A percentile compares a stretch with the other conserved stretches of the same genome.
These are phyloP conservation scores for Arthrobotrys entomopaga DNA, from an alignment of 2,329 filamentous ascomycete genomes.

Conservation along the genomic window DNA sequence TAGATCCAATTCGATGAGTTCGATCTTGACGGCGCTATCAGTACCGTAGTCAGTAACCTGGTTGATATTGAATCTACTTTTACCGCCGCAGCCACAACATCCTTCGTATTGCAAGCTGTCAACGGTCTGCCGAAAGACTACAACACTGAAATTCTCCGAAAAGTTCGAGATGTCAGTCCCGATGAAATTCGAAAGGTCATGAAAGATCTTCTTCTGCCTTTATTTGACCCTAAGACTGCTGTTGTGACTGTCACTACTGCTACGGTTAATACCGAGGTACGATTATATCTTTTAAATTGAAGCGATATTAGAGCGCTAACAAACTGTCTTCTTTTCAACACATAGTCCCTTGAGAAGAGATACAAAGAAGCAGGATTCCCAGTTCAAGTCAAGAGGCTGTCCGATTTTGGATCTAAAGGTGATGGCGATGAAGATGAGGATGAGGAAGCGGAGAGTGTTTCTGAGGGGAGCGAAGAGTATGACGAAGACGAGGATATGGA, in stretches of 20 bases:
- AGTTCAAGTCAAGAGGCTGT: constrained; percentile 75
- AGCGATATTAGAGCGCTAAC: too few relatives aligned
- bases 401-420: constrained; percentile 30
- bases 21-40: constrained; percentile 88
- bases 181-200: constrained; percentile 81
- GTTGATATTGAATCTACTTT: constrained; percentile 91
- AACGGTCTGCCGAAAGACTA: constrained; percentile 79
- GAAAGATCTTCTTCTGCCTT: constrained; percentile 77
- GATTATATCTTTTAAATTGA: constrained; percentile 58
- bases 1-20: constrained; percentile 77
- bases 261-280: constrained; percentile 82
- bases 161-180: constrained; percentile 78
- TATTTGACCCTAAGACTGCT: constrained; percentile 81
- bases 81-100: constrained; percentile 80
- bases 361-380: constrained; percentile 82
- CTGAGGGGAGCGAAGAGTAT: constrained; percentile 34
- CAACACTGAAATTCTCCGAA: constrained; percentile 78
- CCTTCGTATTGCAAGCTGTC: constrained; percentile 84
- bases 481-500: constrained; percentile 39
- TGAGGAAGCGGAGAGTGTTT: constrained; percentile 27
- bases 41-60: constrained; percentile 83
- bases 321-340: too few relatives aligned
- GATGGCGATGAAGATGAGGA: constrained; percentile 46
- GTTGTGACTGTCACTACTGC: constrained; percentile 91
- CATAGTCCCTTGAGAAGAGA: constrained; percentile 77